phyloP scores from a whole-genome alignment of 2,329 filamentous ascomycete species.

The Pseudogymnoascus sp. region DNA sequence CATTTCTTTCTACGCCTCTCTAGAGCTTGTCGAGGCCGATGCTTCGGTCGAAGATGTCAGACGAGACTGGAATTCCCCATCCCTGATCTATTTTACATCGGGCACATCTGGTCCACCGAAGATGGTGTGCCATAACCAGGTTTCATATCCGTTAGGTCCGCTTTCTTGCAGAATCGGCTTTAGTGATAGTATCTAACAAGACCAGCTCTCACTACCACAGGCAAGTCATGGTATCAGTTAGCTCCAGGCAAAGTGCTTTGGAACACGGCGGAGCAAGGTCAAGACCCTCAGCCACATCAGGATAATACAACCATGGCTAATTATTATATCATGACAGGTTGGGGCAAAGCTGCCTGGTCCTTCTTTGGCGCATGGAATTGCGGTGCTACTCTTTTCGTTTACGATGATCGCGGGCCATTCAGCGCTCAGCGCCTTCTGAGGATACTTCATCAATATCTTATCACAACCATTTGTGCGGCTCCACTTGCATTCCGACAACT shows the following conservation, averaged over 20 bases:
- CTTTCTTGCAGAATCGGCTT: not conserved
- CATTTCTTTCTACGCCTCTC: slow-evolving; percentile 1
- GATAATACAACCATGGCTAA: not conserved
- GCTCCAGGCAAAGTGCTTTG: slow-evolving; percentile 30
- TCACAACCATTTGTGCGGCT: slow-evolving; percentile 34
- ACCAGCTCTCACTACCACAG: slow-evolving; percentile 30
- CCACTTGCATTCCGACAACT: slow-evolving; percentile 34
- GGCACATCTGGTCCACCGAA: slow-evolving; percentile 34
- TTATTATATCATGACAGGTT: slow-evolving; percentile 20
- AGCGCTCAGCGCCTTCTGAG: slow-evolving; percentile 24
- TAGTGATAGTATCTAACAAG: not conserved
- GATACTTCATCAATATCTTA: slow-evolving; percentile 30
- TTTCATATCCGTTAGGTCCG: slow-evolving; percentile 31
- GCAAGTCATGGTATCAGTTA: slow-evolving; percentile 31
- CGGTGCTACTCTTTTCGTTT: slow-evolving; percentile 32
- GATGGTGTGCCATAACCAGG: slow-evolving; percentile 34
- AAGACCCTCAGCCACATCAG: not conserved
- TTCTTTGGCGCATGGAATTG: slow-evolving; percentile 33
- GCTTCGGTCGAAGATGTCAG: slow-evolving; percentile 21
- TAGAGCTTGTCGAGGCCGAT: slow-evolving; percentile 22
- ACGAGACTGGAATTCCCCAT: slow-evolving; percentile 15
- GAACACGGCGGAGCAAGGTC: slow-evolving; percentile 33
- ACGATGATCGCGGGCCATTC: slow-evolving; percentile 31
- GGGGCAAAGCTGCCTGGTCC: slow-evolving; percentile 35
- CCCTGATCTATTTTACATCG: slow-evolving; percentile 33